These are phyloP conservation scores for Corchorus capsularis DNA, from an alignment of 345 rosid species.

Conservation along the genomic window DNA sequence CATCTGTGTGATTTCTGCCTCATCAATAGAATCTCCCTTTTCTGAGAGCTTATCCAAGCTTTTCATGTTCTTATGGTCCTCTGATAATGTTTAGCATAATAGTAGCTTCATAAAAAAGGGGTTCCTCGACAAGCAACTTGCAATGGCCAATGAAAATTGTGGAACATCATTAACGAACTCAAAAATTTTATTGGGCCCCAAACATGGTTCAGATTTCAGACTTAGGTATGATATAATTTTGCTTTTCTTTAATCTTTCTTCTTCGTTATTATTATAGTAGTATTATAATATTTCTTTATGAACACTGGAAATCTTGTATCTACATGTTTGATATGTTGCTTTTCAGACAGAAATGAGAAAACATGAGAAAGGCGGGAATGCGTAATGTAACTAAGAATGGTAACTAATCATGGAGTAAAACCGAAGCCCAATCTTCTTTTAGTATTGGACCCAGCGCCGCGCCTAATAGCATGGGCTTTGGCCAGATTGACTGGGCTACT, in stretches of 20 bases:
- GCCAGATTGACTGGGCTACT: too few relatives aligned
- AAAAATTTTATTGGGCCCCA: background rate
- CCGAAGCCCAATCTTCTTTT: too few relatives aligned
- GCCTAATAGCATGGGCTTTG: too few relatives aligned
- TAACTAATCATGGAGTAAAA: too few relatives aligned
- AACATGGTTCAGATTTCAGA: too few relatives aligned
- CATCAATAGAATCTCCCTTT: background rate
- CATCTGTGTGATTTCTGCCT: background rate
- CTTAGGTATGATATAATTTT: background rate
- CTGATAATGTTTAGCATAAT: background rate
- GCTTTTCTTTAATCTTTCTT: background rate
- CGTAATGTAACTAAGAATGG: too few relatives aligned
- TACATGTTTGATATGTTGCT: too few relatives aligned
- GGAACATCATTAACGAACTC: conserved; percentile 21
- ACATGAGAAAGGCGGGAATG: too few relatives aligned
- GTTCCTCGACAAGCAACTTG: background rate
- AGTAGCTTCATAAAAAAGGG: background rate
- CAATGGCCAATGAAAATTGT: background rate
- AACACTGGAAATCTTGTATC: too few relatives aligned
- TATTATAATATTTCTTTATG: background rate
- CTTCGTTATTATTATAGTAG: background rate
- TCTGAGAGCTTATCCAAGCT: conserved; percentile 5
- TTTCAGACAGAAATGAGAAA: too few relatives aligned
- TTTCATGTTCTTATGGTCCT: background rate
- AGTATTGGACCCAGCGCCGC: too few relatives aligned